Conservation (phyloP, 371 early-diverging fungal genomes). For the Amoeboaphelidium protococcarum region DNA sequence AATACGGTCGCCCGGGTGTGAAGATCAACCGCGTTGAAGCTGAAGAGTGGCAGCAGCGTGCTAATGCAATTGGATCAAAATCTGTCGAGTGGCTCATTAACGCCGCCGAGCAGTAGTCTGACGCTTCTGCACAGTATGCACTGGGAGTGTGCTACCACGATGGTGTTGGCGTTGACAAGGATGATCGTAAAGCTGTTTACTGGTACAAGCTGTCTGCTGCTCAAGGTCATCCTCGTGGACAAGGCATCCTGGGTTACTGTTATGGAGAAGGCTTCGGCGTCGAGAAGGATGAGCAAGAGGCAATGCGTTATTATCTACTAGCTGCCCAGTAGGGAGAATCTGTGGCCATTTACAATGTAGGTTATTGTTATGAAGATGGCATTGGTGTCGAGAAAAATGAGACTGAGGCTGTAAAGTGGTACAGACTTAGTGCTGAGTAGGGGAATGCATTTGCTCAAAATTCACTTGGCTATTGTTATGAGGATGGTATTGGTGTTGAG, state of each 20-base stretch:
- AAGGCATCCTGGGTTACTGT: slow-evolving; percentile 64
- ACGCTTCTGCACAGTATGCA: slow-evolving; percentile 31
- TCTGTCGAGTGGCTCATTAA: slow-evolving; percentile 24
- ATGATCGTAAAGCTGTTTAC: slow-evolving; percentile 29
- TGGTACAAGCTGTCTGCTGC: slow-evolving; percentile 41
- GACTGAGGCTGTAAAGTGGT: slow-evolving; percentile 50
- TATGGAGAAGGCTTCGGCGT: slow-evolving; percentile 66
- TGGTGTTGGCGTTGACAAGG: slow-evolving; percentile 36
- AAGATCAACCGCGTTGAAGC: slow-evolving; percentile 39
- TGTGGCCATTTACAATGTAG: slow-evolving; percentile 56
- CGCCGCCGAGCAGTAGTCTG: slow-evolving; percentile 22
- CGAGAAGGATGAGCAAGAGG: slow-evolving; percentile 26
- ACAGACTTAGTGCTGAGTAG: slow-evolving; percentile 39
- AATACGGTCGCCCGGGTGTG: slow-evolving; percentile 43
- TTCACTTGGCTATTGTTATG: slow-evolving; percentile 53
- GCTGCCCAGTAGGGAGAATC: slow-evolving; percentile 23
- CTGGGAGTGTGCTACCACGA: slow-evolving; percentile 46
- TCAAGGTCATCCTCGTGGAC: slow-evolving; percentile 44
- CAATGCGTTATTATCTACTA: slow-evolving; percentile 33
- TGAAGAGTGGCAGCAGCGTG: slow-evolving; percentile 23
- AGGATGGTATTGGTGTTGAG: slow-evolving; percentile 25
- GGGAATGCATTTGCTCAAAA: slow-evolving; percentile 69
- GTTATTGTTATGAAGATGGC: slow-evolving; percentile 66
- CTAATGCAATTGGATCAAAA: slow-evolving; percentile 11
- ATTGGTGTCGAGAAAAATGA: slow-evolving; percentile 34